Evolutionary conservation across 371 early-diverging fungal genomes (phyloP).

Genomic region (Apophysomyces variabilis): DNA sequence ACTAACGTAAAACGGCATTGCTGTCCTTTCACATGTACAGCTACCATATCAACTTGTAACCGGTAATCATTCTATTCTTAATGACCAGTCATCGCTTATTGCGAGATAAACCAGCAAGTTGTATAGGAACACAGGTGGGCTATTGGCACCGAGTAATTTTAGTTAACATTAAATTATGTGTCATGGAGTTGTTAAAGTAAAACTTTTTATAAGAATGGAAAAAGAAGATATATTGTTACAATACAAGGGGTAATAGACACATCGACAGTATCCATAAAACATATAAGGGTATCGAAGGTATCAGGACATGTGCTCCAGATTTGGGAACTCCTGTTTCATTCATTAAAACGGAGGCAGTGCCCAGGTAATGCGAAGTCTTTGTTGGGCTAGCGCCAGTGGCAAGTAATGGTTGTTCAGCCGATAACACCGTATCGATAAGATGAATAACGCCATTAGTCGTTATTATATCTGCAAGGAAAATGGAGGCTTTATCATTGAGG

Average conservation of each 20-base stretch:
- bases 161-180: too few species aligned
- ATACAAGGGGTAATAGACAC: neutral
- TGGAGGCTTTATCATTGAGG: slow-evolving; percentile 16
- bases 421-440: slow-evolving; percentile 30
- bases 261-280: neutral
- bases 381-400: neutral
- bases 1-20: too few species aligned
- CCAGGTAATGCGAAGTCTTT: neutral
- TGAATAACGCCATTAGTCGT: slow-evolving; percentile 35
- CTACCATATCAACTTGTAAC: too few species aligned
- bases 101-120: too few species aligned
- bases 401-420: slow-evolving; percentile 15
- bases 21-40: too few species aligned
- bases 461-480: slow-evolving; percentile 26
- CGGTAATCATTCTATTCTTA: too few species aligned
- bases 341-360: neutral
- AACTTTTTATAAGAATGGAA: too few species aligned
- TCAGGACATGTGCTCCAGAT: neutral
- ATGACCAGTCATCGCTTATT: too few species aligned
- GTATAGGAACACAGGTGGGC: too few species aligned
- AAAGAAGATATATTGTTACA: neutral
- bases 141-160: too few species aligned
- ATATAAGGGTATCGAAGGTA: neutral
- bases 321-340: neutral
- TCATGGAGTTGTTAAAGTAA: too few species aligned